These are phyloP conservation scores for Escallonia rubra DNA, from an alignment of 129 eudicot species.

Conservation along the genomic window DNA sequence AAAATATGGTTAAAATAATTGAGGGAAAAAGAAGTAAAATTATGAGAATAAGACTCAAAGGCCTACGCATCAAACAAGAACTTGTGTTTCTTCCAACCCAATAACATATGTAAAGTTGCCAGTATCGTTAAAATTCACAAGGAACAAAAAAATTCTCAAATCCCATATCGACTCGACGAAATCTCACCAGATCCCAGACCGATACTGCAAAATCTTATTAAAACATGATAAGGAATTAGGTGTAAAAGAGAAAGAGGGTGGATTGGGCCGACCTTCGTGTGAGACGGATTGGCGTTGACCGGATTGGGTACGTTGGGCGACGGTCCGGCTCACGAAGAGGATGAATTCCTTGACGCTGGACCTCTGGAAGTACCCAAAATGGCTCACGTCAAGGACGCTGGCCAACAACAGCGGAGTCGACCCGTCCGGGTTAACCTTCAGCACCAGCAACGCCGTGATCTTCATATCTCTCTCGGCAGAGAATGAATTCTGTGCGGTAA, in stretches of 20 bases:
- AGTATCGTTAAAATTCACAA: too few species aligned
- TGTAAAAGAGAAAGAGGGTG: neutral
- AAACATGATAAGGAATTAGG: neutral
- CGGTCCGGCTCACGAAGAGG: constrained; percentile 83
- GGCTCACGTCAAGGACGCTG: constrained; percentile 74
- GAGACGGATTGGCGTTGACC: constrained; percentile 91
- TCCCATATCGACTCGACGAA: too few species aligned
- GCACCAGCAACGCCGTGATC: constrained; percentile 89
- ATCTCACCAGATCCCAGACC: too few species aligned
- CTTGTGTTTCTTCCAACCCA: too few species aligned
- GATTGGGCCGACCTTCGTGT: constrained; percentile 64
- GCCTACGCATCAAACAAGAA: too few species aligned
- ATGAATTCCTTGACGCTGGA: constrained; percentile 84
- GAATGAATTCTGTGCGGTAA: too few species aligned
- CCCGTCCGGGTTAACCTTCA: constrained; percentile 55
- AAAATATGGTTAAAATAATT: too few species aligned
- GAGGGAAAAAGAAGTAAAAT: too few species aligned
- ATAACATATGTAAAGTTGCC: too few species aligned
- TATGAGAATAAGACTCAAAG: too few species aligned
- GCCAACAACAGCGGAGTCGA: constrained; percentile 75
- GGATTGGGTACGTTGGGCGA: constrained; percentile 82
- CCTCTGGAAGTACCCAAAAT: constrained; percentile 87
- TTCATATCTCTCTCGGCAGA: constrained; percentile 41
- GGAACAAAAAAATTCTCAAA: too few species aligned
- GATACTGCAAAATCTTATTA: too few species aligned